A percentile compares a stretch with the other conserved stretches of the same genome.
Conservation (phyloP, 2,329 filamentous ascomycete genomes). For the Diaporthe citrichinensis region DNA sequence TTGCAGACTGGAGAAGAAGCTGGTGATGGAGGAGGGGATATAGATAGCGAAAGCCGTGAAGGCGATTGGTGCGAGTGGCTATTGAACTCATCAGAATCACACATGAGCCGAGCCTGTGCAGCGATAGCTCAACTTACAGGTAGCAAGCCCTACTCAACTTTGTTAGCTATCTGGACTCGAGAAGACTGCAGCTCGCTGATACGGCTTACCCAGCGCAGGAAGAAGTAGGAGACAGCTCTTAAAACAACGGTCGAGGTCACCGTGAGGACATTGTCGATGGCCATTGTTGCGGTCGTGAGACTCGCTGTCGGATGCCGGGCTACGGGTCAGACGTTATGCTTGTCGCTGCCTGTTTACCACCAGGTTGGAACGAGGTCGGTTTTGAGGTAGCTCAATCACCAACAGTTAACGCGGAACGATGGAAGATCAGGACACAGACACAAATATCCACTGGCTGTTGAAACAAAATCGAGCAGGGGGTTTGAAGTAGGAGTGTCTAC, state of each 20-base stretch:
- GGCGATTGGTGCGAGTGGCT: conserved; percentile 54
- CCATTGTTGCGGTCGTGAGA: conserved; percentile 46
- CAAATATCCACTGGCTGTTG: conserved; percentile 16
- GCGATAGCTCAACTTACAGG: conserved; percentile 50
- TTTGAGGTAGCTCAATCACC: not conserved
- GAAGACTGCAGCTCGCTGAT: not conserved
- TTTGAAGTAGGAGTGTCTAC: not conserved
- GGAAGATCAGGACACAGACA: not conserved
- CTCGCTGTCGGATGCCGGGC: conserved; percentile 1
- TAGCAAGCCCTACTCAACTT: conserved; percentile 49
- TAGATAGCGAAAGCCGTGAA: conserved; percentile 77
- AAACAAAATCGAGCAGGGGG: conserved; percentile 21
- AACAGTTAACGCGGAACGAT: not conserved
- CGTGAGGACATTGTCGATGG: conserved; percentile 51
- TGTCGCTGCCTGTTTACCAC: not conserved
- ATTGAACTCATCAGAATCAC: conserved; percentile 20
- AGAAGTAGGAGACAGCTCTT: conserved; percentile 67
- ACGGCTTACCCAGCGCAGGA: conserved; percentile 72
- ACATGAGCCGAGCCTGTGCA: not conserved
- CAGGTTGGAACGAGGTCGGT: not conserved
- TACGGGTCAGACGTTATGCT: not conserved
- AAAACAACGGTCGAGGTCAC: conserved; percentile 64
- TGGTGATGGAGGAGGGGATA: conserved; percentile 72
- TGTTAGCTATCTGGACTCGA: conserved; percentile 18
- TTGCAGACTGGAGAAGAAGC: conserved; percentile 68